A percentile compares a stretch with the other conserved stretches of the same genome.
phyloP scores from a whole-genome alignment of 768 basidiomycete genomes.

The Termitomyces titanicus region DNA sequence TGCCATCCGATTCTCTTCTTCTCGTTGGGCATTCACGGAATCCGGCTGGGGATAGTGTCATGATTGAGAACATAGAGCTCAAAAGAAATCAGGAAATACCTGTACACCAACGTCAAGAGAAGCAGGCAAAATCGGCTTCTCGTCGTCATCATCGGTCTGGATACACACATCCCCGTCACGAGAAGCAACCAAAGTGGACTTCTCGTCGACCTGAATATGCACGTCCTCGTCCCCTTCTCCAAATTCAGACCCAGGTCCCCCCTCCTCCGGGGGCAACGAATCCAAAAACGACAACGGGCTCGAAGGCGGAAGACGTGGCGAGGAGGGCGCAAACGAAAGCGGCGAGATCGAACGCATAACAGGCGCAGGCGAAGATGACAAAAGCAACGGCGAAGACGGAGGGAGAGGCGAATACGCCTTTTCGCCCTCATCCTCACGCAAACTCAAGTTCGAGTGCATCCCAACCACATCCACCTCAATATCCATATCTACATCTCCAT shows the following conservation, averaged over 20 bases:
- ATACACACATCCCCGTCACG: no score
- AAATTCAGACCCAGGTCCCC: neutral
- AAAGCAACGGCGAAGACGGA: slow-evolving; percentile 1
- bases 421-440: no score
- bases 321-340: slow-evolving; percentile 15
- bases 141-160: no score
- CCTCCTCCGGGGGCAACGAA: neutral
- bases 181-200: neutral
- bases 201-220: slow-evolving; percentile 5
- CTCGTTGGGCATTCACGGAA: neutral
- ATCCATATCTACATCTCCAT: neutral
- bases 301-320: slow-evolving; percentile 22
- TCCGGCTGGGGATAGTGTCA: neutral
- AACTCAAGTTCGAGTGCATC: no score
- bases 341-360: slow-evolving; percentile 33
- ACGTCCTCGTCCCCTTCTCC: neutral
- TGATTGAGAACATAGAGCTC: neutral
- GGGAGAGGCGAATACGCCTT: neutral
- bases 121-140: no score
- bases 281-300: slow-evolving; percentile 11
- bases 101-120: neutral
- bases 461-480: neutral
- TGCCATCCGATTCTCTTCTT: no score
- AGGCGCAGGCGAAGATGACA: slow-evolving; percentile 37
- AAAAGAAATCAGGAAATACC: neutral